Evolutionary conservation across 176 grass and related monocot species (phyloP).

Genomic region (Triticum timopheevii): DNA sequence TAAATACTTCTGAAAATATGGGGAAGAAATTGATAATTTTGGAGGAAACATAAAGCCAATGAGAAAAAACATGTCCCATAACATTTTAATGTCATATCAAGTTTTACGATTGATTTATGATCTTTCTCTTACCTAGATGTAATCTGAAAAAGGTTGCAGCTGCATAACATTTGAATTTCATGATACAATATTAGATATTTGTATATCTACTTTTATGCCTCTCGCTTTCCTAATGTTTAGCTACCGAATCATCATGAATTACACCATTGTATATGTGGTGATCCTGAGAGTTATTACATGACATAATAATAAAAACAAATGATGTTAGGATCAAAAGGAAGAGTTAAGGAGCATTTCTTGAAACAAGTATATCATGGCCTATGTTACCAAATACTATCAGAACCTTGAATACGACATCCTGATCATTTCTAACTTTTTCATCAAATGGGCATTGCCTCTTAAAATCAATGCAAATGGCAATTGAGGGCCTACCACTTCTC

Average conservation of each 20-base stretch:
- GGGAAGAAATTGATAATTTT: neutral
- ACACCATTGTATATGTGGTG: neutral
- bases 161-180: neutral
- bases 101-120: neutral
- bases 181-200: neutral
- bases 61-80: neutral
- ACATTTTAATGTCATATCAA: neutral
- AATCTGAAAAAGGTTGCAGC: neutral
- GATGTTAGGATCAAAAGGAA: slow-evolving; percentile 9
- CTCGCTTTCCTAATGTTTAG: neutral
- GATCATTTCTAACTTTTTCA: slow-evolving; percentile 71
- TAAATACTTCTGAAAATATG: slow-evolving; percentile 3
- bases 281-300: neutral
- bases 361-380: slow-evolving; percentile 47
- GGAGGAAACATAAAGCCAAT: neutral
- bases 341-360: slow-evolving; percentile 58
- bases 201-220: neutral
- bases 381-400: slow-evolving; percentile 71
- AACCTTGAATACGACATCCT: slow-evolving; percentile 74
- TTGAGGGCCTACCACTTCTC: slow-evolving; percentile 22
- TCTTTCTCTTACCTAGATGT: neutral
- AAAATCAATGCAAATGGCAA: slow-evolving; percentile 68
- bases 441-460: slow-evolving; percentile 83
- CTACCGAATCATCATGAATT: neutral
- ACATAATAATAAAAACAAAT: neutral